Conservation (phyloP, 148 eudicot species). For the Camellia sinensis region DNA sequence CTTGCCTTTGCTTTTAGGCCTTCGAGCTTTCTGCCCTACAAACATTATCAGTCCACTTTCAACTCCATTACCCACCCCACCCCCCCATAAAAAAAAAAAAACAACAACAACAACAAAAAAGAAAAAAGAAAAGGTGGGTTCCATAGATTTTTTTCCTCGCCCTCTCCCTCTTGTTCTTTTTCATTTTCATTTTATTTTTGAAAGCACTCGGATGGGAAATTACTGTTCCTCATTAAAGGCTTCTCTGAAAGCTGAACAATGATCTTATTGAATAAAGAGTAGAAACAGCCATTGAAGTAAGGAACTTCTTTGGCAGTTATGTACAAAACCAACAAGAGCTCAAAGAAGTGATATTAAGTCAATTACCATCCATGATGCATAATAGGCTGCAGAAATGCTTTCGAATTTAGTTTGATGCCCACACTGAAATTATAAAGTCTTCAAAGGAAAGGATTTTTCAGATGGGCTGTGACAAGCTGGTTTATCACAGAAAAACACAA, state of each 20-base stretch:
- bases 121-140: background rate
- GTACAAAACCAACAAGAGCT: background rate
- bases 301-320: background rate
- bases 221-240: background rate
- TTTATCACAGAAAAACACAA: background rate
- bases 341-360: background rate
- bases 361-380: background rate
- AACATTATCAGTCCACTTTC: background rate
- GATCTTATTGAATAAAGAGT: background rate
- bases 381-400: background rate
- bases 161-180: too few species aligned
- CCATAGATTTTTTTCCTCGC: too few species aligned
- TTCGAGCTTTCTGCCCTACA: background rate
- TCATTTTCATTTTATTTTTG: too few species aligned
- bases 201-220: background rate
- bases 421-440: background rate
- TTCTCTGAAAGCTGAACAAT: too few species aligned
- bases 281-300: background rate
- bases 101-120: too few species aligned
- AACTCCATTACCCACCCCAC: background rate
- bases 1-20: background rate
- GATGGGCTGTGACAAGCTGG: background rate
- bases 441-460: background rate
- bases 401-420: background rate
- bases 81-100: too few species aligned